Percentiles rank a stretch among this genome's conserved stretches.
These are phyloP conservation scores for Aureobasidium sp. DNA, from an alignment of 2,329 filamentous ascomycete species.

Conservation along the genomic window DNA sequence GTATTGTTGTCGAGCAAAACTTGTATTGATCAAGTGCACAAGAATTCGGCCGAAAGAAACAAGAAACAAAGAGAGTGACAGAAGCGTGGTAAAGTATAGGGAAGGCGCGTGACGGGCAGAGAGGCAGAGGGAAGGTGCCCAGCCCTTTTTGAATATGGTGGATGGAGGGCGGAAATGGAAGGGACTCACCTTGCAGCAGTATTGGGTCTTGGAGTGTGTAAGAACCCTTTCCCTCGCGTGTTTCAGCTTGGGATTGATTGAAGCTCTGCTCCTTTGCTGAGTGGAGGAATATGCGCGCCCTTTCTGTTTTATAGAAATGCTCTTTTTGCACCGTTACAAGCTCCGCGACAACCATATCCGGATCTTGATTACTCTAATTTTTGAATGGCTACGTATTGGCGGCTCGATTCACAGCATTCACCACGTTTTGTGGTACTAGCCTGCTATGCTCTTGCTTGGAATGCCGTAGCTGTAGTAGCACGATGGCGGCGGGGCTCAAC, in stretches of 20 bases:
- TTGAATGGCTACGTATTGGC: conserved; percentile 3
- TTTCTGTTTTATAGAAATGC: conserved; percentile 8
- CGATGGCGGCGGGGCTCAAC: conserved; percentile 7
- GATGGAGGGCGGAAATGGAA: conserved; percentile 4
- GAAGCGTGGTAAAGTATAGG: background rate
- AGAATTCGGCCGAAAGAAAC: conserved; percentile 5
- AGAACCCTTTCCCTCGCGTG: conserved; percentile 15
- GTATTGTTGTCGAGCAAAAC: conserved; percentile 12
- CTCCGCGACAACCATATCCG: conserved; percentile 13
- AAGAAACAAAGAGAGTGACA: conserved; percentile 15
- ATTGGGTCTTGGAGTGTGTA: conserved; percentile 8
- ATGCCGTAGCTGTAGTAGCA: conserved; percentile 13
- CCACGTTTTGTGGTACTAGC: conserved; percentile 9
- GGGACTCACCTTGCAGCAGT: conserved; percentile 16
- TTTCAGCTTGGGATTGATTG: conserved; percentile 14
- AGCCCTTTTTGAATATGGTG: conserved; percentile 7
- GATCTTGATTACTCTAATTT: conserved; percentile 11
- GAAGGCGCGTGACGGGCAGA: conserved; percentile 7
- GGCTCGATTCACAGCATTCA: background rate
- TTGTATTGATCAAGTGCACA: conserved; percentile 14
- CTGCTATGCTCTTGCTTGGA: conserved; percentile 3
- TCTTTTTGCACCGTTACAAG: conserved; percentile 10
- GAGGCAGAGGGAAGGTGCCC: background rate
- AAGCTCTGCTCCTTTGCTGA: conserved; percentile 15
- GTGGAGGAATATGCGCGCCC: conserved; percentile 11